Base-by-base conservation (phyloP, 768 basidiomycete species). In the Agaricus blazei region DNA sequence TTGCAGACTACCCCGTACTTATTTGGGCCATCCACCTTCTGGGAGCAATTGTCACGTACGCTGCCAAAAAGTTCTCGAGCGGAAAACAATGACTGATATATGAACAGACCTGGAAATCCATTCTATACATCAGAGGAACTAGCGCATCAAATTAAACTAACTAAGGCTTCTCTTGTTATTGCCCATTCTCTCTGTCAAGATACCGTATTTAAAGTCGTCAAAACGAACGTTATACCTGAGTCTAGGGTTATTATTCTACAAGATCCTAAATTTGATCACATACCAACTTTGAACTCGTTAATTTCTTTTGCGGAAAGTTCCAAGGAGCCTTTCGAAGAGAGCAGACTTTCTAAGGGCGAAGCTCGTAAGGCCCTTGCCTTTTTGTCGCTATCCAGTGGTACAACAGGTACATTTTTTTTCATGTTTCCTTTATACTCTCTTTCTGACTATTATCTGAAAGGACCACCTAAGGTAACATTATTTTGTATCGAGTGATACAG, bases 311-410 rank as follows among this genome's bases (percentile, higher is more conserved):
- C 76, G 52, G 56, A 62, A 63, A 62, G 61, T 54, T 60, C 63
- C 57, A 60, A 67, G 42, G 58, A 70, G 59, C 61, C 64, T 54
- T 86, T 80, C 60, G 63, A 65, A 27, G 80, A 85, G 52, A 68
- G 71, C 19, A 69, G 62, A 29, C 71, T 88, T 41, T 60, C 63
- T 26, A 73, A 75, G 11, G 87, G 85, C 9, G 87, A 87, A 66
- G 82, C 75, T 26, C 83, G 75, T 63, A 79, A 72, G 11, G 78
- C 81, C 43, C 56, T 89, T 12, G 87, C 88, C 4, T 83, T 88
- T 60, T 69, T 89, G 52, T 80, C 77, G 51, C 87, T 90, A 60
- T 89, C 87, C 1, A 88, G 87, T 58, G 87, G 87, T 7, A 90
- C 87, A 24, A 90, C 88, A 14, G 87, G 87, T 65, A 34, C 7